Conservation (phyloP, 2,329 filamentous ascomycete genomes). For the Monilinia laxa region DNA sequence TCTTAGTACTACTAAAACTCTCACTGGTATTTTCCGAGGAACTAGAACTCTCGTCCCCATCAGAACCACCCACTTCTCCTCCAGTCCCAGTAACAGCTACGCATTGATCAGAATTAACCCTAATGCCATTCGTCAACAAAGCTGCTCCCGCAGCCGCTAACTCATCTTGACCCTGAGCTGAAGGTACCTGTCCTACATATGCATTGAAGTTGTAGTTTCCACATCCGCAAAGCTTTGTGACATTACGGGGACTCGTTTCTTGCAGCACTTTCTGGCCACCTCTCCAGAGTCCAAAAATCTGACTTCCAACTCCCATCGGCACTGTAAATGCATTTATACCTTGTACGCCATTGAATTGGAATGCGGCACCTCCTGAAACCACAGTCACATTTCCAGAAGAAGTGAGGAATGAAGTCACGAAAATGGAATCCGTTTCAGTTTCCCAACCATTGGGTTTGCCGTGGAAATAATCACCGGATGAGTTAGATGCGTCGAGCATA, state of each 20-base stretch:
- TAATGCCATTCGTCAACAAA: constrained; percentile 3
- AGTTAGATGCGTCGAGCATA: constrained; percentile 11
- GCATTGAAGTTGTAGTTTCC: constrained; percentile 24
- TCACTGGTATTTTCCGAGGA: neutral
- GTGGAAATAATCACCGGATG: constrained; percentile 8
- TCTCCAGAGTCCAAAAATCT: constrained; percentile 3
- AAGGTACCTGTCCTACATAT: constrained; percentile 16
- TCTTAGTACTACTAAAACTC: neutral
- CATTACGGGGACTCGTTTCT: neutral
- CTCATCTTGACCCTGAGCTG: neutral
- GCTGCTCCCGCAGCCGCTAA: neutral
- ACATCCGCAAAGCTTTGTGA: neutral
- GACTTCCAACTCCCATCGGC: neutral
- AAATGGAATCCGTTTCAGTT: constrained; percentile 13
- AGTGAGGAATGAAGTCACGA: constrained; percentile 10
- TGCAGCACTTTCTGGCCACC: neutral
- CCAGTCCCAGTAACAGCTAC: neutral
- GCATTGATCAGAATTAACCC: neutral
- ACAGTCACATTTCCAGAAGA: constrained; percentile 7
- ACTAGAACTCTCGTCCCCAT: neutral
- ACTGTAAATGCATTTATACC: neutral
- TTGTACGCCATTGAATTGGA: neutral
- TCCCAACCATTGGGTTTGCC: constrained; percentile 20
- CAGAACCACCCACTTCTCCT: neutral
- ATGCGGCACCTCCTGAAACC: neutral